Evolutionary conservation across 2,329 filamentous ascomycete genomes (phyloP), one percentile per base, ranked within the genome.

Genomic region (Hymenoscyphus fraxineus): DNA sequence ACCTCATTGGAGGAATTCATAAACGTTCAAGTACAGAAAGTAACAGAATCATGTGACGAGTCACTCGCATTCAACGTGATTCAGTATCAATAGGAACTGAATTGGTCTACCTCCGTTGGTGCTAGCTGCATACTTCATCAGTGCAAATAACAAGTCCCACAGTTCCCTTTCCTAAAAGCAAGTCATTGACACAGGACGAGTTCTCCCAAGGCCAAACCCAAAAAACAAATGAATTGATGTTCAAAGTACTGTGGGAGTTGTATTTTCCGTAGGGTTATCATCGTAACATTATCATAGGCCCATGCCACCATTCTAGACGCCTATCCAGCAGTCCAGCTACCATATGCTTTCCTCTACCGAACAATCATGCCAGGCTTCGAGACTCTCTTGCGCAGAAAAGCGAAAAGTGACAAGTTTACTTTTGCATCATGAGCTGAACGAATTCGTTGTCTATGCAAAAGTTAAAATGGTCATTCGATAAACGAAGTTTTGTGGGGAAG

Each of bases 361-460:
- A 64, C 54, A 55, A 64, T 60, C 64, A 64, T 67, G 60, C 62
- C 61, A 67, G 64, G 62, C 58, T 54, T 54, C 55, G 65, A 66
- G 61, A 65, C 62, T 69, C 65, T 61, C 65, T 66, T 62, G 62
- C 64, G 54, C 47, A 66, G 39, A 63, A 64, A 60, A 68, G 56
- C 61, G 61, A 31, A 22, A 64, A 60, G 56, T 40, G 60, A 57
- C 15, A 62, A 40, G 22, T 69, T 64, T 91, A 94, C 84, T 94
- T 94, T 85, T 95, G 91, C 91, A 95, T 94, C 91, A 95, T 95
- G 77, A 95, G 88, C 82, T 95, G 91, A 73, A 95, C 91, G 76
- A 95, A 95, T 80, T 95, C 91, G 83, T 94, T 94, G 82, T 94
- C 91, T 94, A 73, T 58, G 12, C 16, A 59, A 9, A 27, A 16